A percentile compares a stretch with the other conserved stretches of the same genome.
phyloP scores from a whole-genome alignment of 352 stramenopile species.

The Phytophthora parvispora region DNA sequence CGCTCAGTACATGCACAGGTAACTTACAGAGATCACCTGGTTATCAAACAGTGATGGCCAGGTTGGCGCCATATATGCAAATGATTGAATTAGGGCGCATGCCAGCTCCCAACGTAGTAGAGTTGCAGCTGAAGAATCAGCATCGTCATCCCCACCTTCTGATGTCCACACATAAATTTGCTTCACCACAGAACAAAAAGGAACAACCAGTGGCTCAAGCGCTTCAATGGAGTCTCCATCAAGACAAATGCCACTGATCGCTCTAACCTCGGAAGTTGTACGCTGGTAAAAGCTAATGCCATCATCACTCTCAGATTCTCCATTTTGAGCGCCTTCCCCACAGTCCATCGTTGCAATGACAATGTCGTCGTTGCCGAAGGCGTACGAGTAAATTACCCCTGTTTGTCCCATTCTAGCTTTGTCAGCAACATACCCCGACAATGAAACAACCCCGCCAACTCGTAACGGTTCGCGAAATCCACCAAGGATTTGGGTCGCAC shows the following conservation, averaged over 20 bases:
- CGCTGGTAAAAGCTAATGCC: conserved; percentile 32
- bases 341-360: conserved; percentile 24
- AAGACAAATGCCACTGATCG: conserved; percentile 39
- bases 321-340: conserved; percentile 3
- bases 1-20: neutral
- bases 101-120: conserved; percentile 60
- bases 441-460: conserved; percentile 45
- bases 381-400: conserved; percentile 45
- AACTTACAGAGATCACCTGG: conserved; percentile 63
- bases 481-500: conserved; percentile 54
- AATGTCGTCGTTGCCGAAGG: conserved; percentile 49
- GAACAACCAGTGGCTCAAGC: conserved; percentile 44
- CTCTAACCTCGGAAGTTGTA: conserved; percentile 35
- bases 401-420: conserved; percentile 23
- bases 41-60: conserved; percentile 76
- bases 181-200: conserved; percentile 50
- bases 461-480: conserved; percentile 55
- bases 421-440: conserved; percentile 22
- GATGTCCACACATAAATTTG: conserved; percentile 53
- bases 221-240: conserved; percentile 28
- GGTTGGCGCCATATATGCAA: conserved; percentile 49
- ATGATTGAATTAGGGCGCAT: conserved; percentile 64
- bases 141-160: conserved; percentile 10
- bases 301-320: conserved; percentile 22
- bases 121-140: conserved; percentile 13